Percentiles rank a stretch among this genome's conserved stretches.
Evolutionary conservation across 2,329 filamentous ascomycete genomes (phyloP).

Genomic region (Ophiostoma quercus): DNA sequence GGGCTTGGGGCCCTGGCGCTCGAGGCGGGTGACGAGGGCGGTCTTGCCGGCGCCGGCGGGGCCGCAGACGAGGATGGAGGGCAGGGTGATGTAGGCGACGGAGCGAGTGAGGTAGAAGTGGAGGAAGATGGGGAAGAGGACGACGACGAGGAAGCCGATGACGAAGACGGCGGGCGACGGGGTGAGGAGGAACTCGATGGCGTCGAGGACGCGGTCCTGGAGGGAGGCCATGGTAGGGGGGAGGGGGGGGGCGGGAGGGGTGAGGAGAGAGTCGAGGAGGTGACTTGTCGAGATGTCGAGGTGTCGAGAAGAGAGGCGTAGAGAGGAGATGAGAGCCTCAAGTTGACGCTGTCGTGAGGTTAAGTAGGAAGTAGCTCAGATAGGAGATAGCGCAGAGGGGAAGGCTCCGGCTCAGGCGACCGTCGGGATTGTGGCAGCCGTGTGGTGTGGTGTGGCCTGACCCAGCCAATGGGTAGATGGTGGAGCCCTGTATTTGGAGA

Average conservation of each 20-base stretch:
- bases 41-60: slow-evolving; percentile 85
- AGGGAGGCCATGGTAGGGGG: slow-evolving; percentile 25
- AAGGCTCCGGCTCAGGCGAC: neutral
- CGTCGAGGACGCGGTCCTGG: slow-evolving; percentile 31
- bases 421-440: slow-evolving; percentile 7
- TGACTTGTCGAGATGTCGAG: neutral
- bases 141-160: slow-evolving; percentile 63
- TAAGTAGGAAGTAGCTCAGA: neutral
- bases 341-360: neutral
- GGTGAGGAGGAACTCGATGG: slow-evolving; percentile 51
- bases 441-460: slow-evolving; percentile 11
- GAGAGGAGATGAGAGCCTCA: neutral
- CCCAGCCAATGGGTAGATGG: slow-evolving; percentile 7
- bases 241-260: neutral
- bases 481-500: neutral
- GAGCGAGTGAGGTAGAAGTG: slow-evolving; percentile 69
- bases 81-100: slow-evolving; percentile 60
- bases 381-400: slow-evolving; percentile 6
- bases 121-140: slow-evolving; percentile 69
- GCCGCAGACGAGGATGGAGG: slow-evolving; percentile 74
- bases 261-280: neutral
- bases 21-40: slow-evolving; percentile 69
- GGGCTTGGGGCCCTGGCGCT: slow-evolving; percentile 46
- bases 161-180: slow-evolving; percentile 59
- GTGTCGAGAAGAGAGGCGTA: neutral